A percentile compares a stretch with the other conserved stretches of the same genome.
Conservation (phyloP, 257 asterid genomes). For the Linderniella brevidens region DNA sequence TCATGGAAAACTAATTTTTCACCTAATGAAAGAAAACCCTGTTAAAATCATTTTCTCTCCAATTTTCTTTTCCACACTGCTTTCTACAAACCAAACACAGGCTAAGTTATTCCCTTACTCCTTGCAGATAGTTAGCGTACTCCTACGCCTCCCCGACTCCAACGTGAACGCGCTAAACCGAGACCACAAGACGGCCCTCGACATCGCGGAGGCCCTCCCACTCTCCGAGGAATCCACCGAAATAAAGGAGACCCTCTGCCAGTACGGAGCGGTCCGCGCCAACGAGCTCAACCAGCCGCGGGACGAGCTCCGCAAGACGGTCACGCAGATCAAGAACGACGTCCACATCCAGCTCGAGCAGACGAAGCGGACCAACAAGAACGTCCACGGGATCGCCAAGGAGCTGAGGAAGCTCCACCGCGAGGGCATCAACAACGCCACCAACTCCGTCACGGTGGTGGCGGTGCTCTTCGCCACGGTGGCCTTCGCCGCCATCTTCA, state of each 20-base stretch:
- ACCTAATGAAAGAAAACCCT: neutral
- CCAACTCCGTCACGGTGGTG: constrained; percentile 1
- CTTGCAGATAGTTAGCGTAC: constrained; percentile 31
- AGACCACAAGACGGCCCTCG: constrained; percentile 44
- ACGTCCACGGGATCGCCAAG: constrained; percentile 1
- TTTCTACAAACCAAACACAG: no score
- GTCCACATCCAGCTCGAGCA: constrained; percentile 3
- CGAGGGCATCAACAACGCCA: constrained; percentile 4
- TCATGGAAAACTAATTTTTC: no score
- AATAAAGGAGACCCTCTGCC: constrained; percentile 27
- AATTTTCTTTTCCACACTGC: no score
- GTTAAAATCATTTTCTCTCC: neutral
- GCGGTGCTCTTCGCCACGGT: constrained; percentile 3
- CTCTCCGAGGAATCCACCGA: constrained; percentile 40
- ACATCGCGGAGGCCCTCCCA: constrained; percentile 38
- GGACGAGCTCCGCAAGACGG: neutral
- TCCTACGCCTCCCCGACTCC: constrained; percentile 32
- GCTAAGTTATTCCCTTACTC: neutral
- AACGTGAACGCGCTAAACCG: constrained; percentile 45
- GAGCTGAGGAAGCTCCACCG: neutral
- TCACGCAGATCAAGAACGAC: neutral
- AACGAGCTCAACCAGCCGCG: constrained; percentile 26
- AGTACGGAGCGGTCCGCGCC: constrained; percentile 32
- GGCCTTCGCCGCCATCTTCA: constrained; percentile 4
- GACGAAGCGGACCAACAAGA: neutral